Evolutionary conservation across 345 rosid species (phyloP).

Genomic region (Angophora floribunda): DNA sequence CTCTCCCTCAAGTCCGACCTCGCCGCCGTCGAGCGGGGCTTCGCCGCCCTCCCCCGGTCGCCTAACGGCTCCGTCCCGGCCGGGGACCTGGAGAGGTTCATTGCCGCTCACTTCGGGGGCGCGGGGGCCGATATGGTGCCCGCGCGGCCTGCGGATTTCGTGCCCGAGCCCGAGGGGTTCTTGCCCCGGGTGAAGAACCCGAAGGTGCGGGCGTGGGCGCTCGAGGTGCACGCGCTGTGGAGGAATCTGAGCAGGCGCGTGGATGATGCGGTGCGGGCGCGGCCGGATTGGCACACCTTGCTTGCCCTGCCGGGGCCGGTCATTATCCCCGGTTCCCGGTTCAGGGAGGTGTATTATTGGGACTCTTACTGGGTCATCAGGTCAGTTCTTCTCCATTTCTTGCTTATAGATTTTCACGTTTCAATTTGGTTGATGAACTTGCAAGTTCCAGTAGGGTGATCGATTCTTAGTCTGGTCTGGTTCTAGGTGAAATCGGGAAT

Average conservation of each 20-base stretch:
- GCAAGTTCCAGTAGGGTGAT: not conserved
- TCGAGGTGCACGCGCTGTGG: constrained; percentile 80
- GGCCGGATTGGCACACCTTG: constrained; percentile 61
- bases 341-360: constrained; percentile 90
- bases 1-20: constrained; percentile 48
- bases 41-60: constrained; percentile 32
- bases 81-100: constrained; percentile 17
- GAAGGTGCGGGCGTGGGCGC: constrained; percentile 68
- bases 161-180: constrained; percentile 50
- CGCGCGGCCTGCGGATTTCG: constrained; percentile 53
- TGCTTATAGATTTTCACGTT: not conserved
- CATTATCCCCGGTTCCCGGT: constrained; percentile 79
- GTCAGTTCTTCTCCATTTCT: constrained; percentile 11
- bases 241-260: constrained; percentile 52
- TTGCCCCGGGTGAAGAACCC: constrained; percentile 59
- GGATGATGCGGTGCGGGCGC: constrained; percentile 34
- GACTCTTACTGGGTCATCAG: constrained; percentile 94
- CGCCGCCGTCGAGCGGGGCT: constrained; percentile 30
- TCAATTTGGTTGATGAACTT: not conserved
- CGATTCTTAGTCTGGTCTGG: no score
- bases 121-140: constrained; percentile 51
- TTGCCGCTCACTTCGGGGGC: constrained; percentile 22
- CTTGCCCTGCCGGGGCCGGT: constrained; percentile 63
- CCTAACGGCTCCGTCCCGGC: constrained; percentile 14
- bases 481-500: no score